Base-by-base conservation (phyloP, 192 early-diverging fungal species). In the Podila clonocystis region DNA sequence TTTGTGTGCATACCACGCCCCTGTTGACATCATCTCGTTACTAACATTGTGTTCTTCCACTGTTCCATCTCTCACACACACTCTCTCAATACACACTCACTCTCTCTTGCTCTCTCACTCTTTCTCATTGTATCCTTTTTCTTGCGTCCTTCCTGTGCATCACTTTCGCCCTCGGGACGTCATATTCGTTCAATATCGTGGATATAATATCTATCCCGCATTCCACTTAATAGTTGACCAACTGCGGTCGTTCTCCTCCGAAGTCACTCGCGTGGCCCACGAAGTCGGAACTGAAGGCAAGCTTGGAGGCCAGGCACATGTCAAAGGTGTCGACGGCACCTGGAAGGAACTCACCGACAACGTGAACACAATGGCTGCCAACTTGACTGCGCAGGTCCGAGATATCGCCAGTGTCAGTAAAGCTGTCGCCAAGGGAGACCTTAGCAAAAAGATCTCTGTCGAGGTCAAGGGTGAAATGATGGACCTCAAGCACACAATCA, bases 281-380 rank as follows among this genome's bases (percentile, higher is more conserved):
- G 87, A 89, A 58, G 90, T 91, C 63, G 90, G 90, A 15, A 91
- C 90, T 0, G 90, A 91, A 13, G 90, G 90, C 5, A 70, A 79
- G 0, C 76, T 91, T 0, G 90, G 87, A 6, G 90, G 77, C 5
- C 77, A 80, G 12, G 77, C 77, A 0, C 60, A 80, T 19, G 77
- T 80, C 17, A 55, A 82, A 41, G 85, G 83, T 38, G 89, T 92
- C 9, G 91, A 85, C 28, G 91, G 91, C 5, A 91, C 89, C 17
- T 93, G 91, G 91, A 89, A 89, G 60, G 89, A 91, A 48, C 74
- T 93, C 0, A 91, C 90, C 0, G 89, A 91, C 45, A 90, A 89
- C 30, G 91, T 93, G 70, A 93, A 93, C 70, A 88, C 87, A 52
- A 93, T 93, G 91, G 90, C 91, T 1, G 82, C 73, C 20, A 93